These are phyloP conservation scores for Pythium plurisporium DNA, from an alignment of 352 stramenopile species.

Conservation along the genomic window DNA sequence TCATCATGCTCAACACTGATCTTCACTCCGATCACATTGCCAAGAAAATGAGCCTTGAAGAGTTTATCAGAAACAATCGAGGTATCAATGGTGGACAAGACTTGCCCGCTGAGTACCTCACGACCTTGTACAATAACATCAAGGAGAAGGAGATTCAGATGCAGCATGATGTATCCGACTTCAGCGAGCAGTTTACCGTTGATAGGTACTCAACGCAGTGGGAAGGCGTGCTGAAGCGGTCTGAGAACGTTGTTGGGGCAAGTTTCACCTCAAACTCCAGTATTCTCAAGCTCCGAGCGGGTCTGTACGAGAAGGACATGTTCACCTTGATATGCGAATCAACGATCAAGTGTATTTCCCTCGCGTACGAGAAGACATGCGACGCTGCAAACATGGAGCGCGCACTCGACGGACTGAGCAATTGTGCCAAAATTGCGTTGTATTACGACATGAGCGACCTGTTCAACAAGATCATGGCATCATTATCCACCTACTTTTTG, in stretches of 20 bases:
- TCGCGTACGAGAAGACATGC: slow-evolving; percentile 82
- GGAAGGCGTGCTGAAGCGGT: slow-evolving; percentile 84
- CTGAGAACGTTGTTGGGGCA: slow-evolving; percentile 81
- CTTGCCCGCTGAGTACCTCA: slow-evolving; percentile 65
- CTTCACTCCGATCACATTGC: slow-evolving; percentile 91
- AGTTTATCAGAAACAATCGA: slow-evolving; percentile 86
- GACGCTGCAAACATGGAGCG: slow-evolving; percentile 83
- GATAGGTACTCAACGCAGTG: slow-evolving; percentile 87
- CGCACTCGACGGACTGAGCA: slow-evolving; percentile 72
- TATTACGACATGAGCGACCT: slow-evolving; percentile 79
- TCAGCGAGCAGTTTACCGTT: slow-evolving; percentile 67
- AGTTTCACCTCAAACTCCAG: slow-evolving; percentile 86
- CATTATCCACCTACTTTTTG: slow-evolving; percentile 76
- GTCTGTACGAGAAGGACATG: slow-evolving; percentile 87
- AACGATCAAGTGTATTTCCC: slow-evolving; percentile 73
- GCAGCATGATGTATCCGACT: slow-evolving; percentile 83
- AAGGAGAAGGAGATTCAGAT: slow-evolving; percentile 84
- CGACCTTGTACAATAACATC: slow-evolving; percentile 79
- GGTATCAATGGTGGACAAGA: slow-evolving; percentile 82
- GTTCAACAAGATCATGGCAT: slow-evolving; percentile 83
- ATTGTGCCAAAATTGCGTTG: slow-evolving; percentile 81
- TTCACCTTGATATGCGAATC: slow-evolving; percentile 79
- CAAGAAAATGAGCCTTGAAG: slow-evolving; percentile 87
- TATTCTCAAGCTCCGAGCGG: slow-evolving; percentile 78
- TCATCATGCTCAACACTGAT: slow-evolving; percentile 99